phyloP scores from a whole-genome alignment of 2,329 filamentous ascomycete genomes.

The Tolypocladium pustulatum region DNA sequence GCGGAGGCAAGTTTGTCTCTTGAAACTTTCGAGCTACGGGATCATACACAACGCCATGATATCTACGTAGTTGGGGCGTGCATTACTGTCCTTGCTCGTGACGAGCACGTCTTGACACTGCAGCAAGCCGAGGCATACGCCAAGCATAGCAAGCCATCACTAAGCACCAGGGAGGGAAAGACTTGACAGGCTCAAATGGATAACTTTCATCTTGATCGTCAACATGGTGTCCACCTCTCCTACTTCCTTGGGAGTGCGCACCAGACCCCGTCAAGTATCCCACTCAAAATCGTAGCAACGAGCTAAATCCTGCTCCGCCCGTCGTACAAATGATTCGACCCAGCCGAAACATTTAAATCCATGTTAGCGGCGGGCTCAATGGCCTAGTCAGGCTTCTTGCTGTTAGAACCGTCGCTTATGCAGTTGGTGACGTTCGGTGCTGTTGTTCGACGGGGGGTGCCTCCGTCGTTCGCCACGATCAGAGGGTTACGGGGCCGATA shows the following conservation, averaged over 20 bases:
- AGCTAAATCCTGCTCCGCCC: not conserved
- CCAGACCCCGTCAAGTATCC: not conserved
- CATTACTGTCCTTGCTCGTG: no score
- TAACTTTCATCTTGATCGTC: not conserved
- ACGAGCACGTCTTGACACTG: no score
- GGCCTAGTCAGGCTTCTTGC: not conserved
- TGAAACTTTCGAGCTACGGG: slow-evolving; percentile 3
- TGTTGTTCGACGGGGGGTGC: not conserved
- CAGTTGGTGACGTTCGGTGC: not conserved
- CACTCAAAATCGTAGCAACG: not conserved
- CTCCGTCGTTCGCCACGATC: not conserved
- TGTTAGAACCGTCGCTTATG: no score
- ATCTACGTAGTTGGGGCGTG: no score
- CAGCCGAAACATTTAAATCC: not conserved
- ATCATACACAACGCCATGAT: no score
- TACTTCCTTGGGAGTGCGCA: not conserved
- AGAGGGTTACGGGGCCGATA: not conserved
- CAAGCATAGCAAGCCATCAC: not conserved
- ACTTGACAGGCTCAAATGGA: slow-evolving; percentile 1
- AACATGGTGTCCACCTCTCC: not conserved
- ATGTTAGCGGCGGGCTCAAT: not conserved
- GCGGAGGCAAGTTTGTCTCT: slow-evolving; percentile 31
- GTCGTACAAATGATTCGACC: not conserved
- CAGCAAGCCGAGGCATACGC: not conserved
- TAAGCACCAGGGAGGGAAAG: not conserved